Conservation (phyloP, 257 asterid genomes). For the Solanum commersonii region DNA sequence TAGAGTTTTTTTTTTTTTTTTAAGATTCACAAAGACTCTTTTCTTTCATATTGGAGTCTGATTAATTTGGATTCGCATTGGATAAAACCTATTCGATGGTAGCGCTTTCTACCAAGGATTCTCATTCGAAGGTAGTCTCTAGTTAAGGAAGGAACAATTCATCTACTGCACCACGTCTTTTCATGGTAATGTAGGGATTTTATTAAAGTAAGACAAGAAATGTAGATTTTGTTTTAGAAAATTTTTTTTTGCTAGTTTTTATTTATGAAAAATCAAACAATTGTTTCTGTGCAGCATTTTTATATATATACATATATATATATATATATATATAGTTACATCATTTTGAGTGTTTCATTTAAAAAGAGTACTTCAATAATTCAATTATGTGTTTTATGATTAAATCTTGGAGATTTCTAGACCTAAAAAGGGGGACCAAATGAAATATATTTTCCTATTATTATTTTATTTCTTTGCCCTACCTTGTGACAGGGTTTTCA, state of each 20-base stretch:
- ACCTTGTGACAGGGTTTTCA: background rate
- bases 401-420: background rate
- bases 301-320: no score
- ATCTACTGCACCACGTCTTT: no score
- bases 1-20: no score
- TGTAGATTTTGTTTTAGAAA: background rate
- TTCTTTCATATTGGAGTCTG: no score
- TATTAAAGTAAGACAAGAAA: background rate
- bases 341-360: background rate
- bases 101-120: background rate
- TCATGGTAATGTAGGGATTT: no score
- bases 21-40: no score
- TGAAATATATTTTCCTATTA: no score
- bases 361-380: background rate
- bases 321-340: background rate
- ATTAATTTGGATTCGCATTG: no score
- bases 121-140: background rate
- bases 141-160: background rate
- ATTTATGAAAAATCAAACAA: background rate
- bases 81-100: background rate
- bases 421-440: background rate
- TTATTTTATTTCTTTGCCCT: background rate
- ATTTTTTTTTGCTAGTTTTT: background rate
- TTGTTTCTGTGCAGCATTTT: background rate
- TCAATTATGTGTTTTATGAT: background rate